Evolutionary conservation across 1,139 yeast species (phyloP).

Genomic region (Suhomyces guaymorum): DNA sequence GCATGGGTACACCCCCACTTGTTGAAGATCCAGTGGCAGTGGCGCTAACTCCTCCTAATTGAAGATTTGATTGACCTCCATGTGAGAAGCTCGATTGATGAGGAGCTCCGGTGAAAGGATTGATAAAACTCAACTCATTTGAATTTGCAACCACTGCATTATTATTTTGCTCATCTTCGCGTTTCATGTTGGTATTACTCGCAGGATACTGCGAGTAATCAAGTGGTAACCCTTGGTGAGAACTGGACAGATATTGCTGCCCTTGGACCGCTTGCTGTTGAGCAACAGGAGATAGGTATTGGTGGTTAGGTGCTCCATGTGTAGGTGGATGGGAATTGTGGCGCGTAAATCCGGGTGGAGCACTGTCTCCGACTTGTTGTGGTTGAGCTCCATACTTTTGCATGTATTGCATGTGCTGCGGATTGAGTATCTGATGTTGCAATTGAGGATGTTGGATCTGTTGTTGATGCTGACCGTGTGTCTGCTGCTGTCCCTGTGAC

Average conservation of each 20-base stretch:
- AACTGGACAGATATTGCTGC: background rate
- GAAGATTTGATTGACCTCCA: conserved; percentile 6
- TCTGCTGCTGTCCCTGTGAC: conserved; percentile 12
- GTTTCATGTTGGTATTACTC: conserved; percentile 2
- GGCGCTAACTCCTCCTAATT: conserved; percentile 1
- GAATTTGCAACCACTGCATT: conserved; percentile 4
- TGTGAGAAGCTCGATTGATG: conserved; percentile 13
- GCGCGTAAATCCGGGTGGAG: conserved; percentile 10
- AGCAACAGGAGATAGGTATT: conserved; percentile 13
- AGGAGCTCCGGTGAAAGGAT: conserved; percentile 17
- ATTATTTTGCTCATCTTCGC: conserved; percentile 11
- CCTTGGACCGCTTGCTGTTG: conserved; percentile 9
- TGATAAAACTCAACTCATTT: conserved; percentile 14
- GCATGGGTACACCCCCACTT: conserved; percentile 11
- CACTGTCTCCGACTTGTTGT: conserved; percentile 6
- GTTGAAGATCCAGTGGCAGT: conserved; percentile 5
- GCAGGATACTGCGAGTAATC: conserved; percentile 8
- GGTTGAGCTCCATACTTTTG: conserved; percentile 9
- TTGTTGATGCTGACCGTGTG: background rate
- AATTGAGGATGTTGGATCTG: conserved; percentile 8
- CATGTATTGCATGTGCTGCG: conserved; percentile 12
- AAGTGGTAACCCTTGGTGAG: conserved; percentile 4
- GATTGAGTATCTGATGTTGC: conserved; percentile 9
- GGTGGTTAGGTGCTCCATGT: conserved; percentile 12
- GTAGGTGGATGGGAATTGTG: conserved; percentile 20